phyloP scores from a whole-genome alignment of 805 yeast species.

The Candida insectalens region DNA sequence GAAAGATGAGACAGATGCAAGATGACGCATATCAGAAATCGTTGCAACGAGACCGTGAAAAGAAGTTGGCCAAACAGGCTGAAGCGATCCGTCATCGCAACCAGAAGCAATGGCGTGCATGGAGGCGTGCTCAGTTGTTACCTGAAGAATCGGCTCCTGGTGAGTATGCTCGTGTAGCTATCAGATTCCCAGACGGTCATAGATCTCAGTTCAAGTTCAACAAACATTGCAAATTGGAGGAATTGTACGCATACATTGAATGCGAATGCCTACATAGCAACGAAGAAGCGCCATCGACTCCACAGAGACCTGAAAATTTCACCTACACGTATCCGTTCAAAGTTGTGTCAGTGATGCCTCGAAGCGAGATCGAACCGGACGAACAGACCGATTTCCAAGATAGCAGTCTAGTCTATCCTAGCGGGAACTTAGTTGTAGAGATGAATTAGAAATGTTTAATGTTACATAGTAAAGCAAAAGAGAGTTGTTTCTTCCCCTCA shows the following conservation, averaged over 20 bases:
- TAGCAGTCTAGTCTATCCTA: conserved; percentile 45
- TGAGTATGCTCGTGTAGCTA: conserved; percentile 51
- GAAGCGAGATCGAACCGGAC: conserved; percentile 31
- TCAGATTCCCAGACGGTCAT: conserved; percentile 55
- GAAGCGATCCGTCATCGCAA: conserved; percentile 8
- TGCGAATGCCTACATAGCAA: conserved; percentile 22
- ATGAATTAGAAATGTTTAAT: no score
- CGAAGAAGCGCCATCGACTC: conserved; percentile 13
- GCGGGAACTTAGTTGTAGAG: conserved; percentile 44
- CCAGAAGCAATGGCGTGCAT: conserved; percentile 34
- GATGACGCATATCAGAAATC: conserved; percentile 70
- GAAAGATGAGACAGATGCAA: conserved; percentile 58
- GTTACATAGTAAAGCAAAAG: neutral
- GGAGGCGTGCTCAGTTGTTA: conserved; percentile 29
- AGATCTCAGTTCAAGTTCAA: conserved; percentile 44
- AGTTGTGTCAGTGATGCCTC: conserved; percentile 48
- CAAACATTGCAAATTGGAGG: conserved; percentile 40
- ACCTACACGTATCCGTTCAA: conserved; percentile 38
- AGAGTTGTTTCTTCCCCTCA: neutral
- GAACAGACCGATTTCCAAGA: conserved; percentile 26
- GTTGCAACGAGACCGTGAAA: conserved; percentile 51
- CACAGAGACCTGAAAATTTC: conserved; percentile 24
- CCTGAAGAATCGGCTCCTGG: conserved; percentile 13
- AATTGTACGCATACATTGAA: conserved; percentile 66
- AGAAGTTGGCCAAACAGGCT: conserved; percentile 13